Base-by-base conservation (phyloP, 1,284 basidiomycete genomes). In the Heterobasidion occidentale region DNA sequence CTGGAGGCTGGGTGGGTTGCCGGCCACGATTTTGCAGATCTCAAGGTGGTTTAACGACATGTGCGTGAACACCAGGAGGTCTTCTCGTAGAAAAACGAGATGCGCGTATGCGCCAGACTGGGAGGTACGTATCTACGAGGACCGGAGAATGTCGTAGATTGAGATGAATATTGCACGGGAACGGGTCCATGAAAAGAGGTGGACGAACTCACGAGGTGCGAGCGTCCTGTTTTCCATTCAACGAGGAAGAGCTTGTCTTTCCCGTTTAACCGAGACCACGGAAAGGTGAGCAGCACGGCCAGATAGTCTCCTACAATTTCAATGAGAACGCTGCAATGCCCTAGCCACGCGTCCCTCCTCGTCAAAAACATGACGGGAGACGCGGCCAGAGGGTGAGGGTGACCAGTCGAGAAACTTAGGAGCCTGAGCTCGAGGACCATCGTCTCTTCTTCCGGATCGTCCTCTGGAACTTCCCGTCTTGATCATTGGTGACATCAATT, bases 251-350 rank as follows among this genome's bases (percentile, higher is more conserved):
- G 74, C 4, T 77, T 65, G 17, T 64, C 65, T 53, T 73, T 71
- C 3, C 2, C 60, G 55, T 36, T 60, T 51, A 20, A 52, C 20
- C 54, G 58, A 3, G 61, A 34, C 53, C 49, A 51, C 56, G 63
- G 62, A 54, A 64, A 65, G n/a, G 71, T 69, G 12, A 77, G 63
- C 5, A 78, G 63, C 4, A 81, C 68, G 5, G 74, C 74, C 3
- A 81, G 66, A 52, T 76, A 69, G n/a, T 76, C 70, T 0, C 78
- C 79, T 6, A 79, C 74, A 51, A 80, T 75, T 58, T 80, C 78
- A 45, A 80, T 73, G 42, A 74, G 69, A 48, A 79, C 67, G 7
- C 63, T 63, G 45, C 63, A 63, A 27, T 64, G 59, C 2, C 66
- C 64, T 1, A 61, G 59, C 15, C 64, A 56, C 9, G 64, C 50